These are phyloP conservation scores for Ogataea parapolymorpha DNA, from an alignment of 805 yeast species.

Conservation along the genomic window DNA sequence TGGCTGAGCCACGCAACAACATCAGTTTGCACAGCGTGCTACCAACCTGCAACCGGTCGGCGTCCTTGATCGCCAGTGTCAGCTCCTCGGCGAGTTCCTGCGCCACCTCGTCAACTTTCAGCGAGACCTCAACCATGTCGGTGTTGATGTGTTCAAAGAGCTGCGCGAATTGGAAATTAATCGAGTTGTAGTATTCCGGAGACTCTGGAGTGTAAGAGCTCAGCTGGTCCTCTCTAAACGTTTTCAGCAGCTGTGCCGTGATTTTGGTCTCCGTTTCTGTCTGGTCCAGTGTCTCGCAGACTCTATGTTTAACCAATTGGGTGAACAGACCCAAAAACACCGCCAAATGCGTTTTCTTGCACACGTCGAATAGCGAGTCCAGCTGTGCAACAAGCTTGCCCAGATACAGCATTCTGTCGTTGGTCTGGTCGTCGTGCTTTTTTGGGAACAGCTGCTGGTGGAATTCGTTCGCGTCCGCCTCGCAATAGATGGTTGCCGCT, in stretches of 20 bases:
- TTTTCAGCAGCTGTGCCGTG: slow-evolving; percentile 13
- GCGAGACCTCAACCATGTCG: slow-evolving; percentile 15
- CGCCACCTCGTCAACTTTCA: slow-evolving; percentile 20
- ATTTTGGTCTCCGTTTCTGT: slow-evolving; percentile 7
- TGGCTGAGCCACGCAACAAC: slow-evolving; percentile 5
- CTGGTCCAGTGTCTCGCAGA: slow-evolving; percentile 19
- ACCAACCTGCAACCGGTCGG: slow-evolving; percentile 7
- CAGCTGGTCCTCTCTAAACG: slow-evolving; percentile 24
- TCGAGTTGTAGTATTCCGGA: slow-evolving; percentile 20
- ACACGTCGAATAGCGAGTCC: slow-evolving; percentile 20
- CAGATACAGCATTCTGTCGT: slow-evolving; percentile 16
- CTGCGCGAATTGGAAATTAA: slow-evolving; percentile 16
- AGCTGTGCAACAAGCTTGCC: slow-evolving; percentile 16
- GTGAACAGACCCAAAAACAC: slow-evolving; percentile 11
- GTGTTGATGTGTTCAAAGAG: slow-evolving; percentile 18
- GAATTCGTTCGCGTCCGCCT: slow-evolving; percentile 22
- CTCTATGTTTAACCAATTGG: slow-evolving; percentile 15
- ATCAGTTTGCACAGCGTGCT: slow-evolving; percentile 10
- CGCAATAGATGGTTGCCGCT: slow-evolving; percentile 29
- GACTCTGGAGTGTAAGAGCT: slow-evolving; percentile 7
- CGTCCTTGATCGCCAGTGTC: not conserved
- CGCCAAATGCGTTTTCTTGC: slow-evolving; percentile 11
- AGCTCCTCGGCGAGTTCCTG: slow-evolving; percentile 14
- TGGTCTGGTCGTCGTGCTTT: slow-evolving; percentile 12
- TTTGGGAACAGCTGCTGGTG: slow-evolving; percentile 19